Evolutionary conservation across 1,284 basidiomycete species (phyloP), one percentile per base, ranked within the genome.

Genomic region (Pterulicium gracile): DNA sequence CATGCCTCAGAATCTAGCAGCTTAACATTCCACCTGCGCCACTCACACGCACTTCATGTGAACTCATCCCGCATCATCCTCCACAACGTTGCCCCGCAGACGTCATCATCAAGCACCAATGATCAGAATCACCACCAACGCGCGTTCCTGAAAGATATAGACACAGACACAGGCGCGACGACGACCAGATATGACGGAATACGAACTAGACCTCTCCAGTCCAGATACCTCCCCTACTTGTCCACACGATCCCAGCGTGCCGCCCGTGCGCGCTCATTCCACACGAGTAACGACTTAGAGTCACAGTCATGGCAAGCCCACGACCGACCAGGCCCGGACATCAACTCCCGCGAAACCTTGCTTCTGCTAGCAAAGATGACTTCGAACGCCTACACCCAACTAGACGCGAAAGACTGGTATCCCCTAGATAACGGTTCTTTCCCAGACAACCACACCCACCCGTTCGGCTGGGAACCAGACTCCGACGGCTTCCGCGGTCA

Each of bases 401-500:
- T 67, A 2, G 66, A 62, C 2, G 67, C 71, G 22, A 54, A 57
- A 2, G 69, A 68, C 13, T 89, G 87, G 86, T 87, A 79, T 57
- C 72, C 75, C 15, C 56, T 83, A 13, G 72, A 52, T 20, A 21
- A 24, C 23, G 42, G 23, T 21, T 34, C 15, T 34, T 24, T 43
- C 17, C 19, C 5, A 13, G 42, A 22, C 20, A 22, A 22, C 20
- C 13, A 7, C 20, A 43, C 42, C 52, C 81, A 85, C 54, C 91
- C 91, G 2, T 87, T 97, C 57, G 96, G 96, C 1, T 98, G 92
- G 92, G 86, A 91, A 53, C 69, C 84, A 48, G 60, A 66, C 10
- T 73, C 79, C 7, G 77, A 91, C 56, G 94, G 94, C 1, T 85
- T 98, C 54, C 77, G 95, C 36, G 96, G 95, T 0, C 94, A 96